These are phyloP conservation scores for Boletus rufocinnamomeus DNA, from an alignment of 768 basidiomycete genomes.

Conservation along the genomic window DNA sequence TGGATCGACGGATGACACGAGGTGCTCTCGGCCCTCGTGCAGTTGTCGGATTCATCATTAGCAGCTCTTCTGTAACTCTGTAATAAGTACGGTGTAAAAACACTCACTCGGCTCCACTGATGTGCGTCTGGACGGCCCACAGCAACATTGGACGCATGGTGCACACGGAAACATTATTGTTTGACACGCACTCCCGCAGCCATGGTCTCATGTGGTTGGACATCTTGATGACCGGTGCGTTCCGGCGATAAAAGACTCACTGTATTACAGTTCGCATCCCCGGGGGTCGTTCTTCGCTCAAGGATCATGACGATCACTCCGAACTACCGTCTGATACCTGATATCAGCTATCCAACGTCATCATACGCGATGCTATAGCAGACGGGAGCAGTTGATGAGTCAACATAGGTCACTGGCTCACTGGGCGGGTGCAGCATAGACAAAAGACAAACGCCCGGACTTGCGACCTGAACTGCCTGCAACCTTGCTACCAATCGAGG, in stretches of 20 bases:
- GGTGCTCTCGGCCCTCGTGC: neutral
- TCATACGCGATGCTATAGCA: neutral
- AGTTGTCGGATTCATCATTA: neutral
- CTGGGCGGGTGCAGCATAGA: neutral
- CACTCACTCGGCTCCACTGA: neutral
- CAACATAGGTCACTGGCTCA: neutral
- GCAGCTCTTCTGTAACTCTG: neutral
- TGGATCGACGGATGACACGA: neutral
- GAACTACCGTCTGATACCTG: neutral
- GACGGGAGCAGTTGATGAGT: neutral
- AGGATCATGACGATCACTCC: neutral
- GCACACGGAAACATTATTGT: neutral
- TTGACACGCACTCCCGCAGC: neutral
- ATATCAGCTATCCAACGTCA: neutral
- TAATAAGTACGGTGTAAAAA: neutral
- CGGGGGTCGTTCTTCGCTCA: neutral
- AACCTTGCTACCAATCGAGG: too few species aligned
- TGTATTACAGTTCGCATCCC: neutral
- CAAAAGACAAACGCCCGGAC: too few species aligned
- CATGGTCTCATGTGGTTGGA: neutral
- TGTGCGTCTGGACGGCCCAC: neutral
- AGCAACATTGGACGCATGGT: neutral
- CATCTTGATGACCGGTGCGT: neutral
- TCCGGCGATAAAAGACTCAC: neutral
- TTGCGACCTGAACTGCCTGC: too few species aligned